A percentile compares a stretch with the other conserved stretches of the same genome.
phyloP scores from a whole-genome alignment of 805 yeast species.

The Barnettozyma salicaria region DNA sequence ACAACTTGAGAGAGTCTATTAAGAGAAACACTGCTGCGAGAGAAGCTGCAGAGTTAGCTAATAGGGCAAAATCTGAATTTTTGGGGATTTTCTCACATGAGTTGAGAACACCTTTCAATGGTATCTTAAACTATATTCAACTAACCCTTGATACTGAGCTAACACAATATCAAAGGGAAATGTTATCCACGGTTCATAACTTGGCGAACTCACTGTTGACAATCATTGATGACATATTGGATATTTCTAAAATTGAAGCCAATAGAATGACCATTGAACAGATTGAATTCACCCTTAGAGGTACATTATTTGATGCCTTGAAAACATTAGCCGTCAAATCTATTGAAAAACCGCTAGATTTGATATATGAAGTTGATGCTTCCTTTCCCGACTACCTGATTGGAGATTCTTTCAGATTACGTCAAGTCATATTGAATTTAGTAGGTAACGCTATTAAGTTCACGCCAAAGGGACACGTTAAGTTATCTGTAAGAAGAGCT shows the following conservation, averaged over 20 bases:
- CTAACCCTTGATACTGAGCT: conserved; percentile 80
- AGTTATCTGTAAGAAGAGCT: conserved; percentile 65
- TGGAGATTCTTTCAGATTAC: conserved; percentile 81
- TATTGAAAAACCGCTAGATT: conserved; percentile 74
- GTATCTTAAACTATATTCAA: conserved; percentile 91
- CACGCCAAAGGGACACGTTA: conserved; percentile 75
- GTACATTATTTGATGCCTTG: conserved; percentile 84
- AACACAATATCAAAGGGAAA: conserved; percentile 87
- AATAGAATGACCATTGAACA: conserved; percentile 89
- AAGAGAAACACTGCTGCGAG: conserved; percentile 90
- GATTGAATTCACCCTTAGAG: conserved; percentile 77
- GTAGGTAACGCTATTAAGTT: conserved; percentile 90
- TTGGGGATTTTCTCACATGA: conserved; percentile 86
- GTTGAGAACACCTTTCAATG: conserved; percentile 87
- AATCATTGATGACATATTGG: conserved; percentile 83
- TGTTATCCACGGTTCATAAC: conserved; percentile 84
- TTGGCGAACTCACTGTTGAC: conserved; percentile 80
- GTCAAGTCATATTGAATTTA: conserved; percentile 80
- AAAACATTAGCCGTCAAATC: conserved; percentile 88
- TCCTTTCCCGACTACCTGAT: conserved; percentile 81
- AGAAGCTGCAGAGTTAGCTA: conserved; percentile 89
- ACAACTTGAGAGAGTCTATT: conserved; percentile 78
- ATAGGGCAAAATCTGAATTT: conserved; percentile 83
- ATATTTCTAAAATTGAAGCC: conserved; percentile 90
- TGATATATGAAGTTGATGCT: conserved; percentile 75